phyloP scores from a whole-genome alignment of 2,329 filamentous ascomycete species.

The Helotiales sp. region DNA sequence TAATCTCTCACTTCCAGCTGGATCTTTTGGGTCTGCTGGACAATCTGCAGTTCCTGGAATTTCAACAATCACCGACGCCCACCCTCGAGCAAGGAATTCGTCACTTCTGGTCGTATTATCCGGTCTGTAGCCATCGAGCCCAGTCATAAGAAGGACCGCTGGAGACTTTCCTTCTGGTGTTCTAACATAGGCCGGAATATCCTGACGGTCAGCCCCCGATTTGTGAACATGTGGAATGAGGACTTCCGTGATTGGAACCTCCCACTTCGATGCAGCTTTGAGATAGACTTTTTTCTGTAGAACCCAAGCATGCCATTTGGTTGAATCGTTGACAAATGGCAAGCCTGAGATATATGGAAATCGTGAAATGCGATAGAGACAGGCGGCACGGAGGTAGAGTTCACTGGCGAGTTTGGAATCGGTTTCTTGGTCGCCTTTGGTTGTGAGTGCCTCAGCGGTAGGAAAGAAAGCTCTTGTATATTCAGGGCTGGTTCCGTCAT shows the following conservation, averaged over 20 bases:
- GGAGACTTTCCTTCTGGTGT: constrained; percentile 55
- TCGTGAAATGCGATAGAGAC: constrained; percentile 74
- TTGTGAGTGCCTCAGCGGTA: constrained; percentile 61
- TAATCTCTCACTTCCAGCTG: constrained; percentile 62
- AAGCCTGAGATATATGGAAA: constrained; percentile 63
- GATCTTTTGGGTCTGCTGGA: constrained; percentile 65
- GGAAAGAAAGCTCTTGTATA: constrained; percentile 70
- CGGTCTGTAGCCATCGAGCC: constrained; percentile 66
- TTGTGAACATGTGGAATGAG: constrained; percentile 62
- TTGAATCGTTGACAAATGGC: constrained; percentile 47
- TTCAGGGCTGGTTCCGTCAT: constrained; percentile 67
- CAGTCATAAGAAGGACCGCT: constrained; percentile 62
- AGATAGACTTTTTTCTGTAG: constrained; percentile 67
- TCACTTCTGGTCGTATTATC: constrained; percentile 66
- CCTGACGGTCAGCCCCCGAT: constrained; percentile 53
- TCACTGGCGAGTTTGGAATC: constrained; percentile 60
- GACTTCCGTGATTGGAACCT: constrained; percentile 65
- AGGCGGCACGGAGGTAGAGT: constrained; percentile 72
- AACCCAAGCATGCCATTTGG: constrained; percentile 67
- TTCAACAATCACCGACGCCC: constrained; percentile 66
- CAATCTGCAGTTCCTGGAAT: constrained; percentile 72
- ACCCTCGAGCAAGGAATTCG: constrained; percentile 66
- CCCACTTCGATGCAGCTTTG: constrained; percentile 59
- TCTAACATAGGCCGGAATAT: constrained; percentile 70
- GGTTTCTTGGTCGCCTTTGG: constrained; percentile 55